Evolutionary conservation across 2,329 filamentous ascomycete genomes (phyloP).

Genomic region (Beauveria varroae): DNA sequence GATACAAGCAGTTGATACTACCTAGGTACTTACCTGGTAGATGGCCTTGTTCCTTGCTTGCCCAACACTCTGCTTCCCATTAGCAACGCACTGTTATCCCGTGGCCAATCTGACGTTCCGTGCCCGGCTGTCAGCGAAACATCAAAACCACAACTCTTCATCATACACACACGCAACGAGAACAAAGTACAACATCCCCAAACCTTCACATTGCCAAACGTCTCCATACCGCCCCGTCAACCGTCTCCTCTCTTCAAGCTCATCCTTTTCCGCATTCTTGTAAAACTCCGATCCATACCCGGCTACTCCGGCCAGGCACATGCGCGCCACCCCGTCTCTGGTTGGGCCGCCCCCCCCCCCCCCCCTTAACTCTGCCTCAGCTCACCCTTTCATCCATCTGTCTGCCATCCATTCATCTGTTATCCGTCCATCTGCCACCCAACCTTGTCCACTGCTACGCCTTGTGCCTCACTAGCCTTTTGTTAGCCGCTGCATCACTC

Average conservation of each 20-base stretch:
- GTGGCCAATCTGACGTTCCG: too few relatives aligned
- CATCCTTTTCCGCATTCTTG: not conserved
- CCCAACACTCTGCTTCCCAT: not conserved
- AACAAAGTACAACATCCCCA: too few relatives aligned
- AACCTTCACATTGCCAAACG: too few relatives aligned
- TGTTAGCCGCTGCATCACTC: not conserved
- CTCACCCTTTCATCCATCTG: not conserved
- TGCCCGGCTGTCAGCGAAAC: too few relatives aligned
- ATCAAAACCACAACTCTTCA: too few relatives aligned
- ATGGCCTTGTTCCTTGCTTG: not conserved
- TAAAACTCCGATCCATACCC: not conserved
- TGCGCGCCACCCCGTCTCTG: constrained; percentile 1
- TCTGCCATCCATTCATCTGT: not conserved
- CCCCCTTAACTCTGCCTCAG: not conserved
- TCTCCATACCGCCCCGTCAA: too few relatives aligned
- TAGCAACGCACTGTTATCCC: not conserved
- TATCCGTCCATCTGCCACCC: not conserved
- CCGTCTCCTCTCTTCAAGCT: not conserved
- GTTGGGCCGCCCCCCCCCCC: not conserved
- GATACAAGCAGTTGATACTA: too few relatives aligned
- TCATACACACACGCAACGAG: too few relatives aligned
- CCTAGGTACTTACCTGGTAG: too few relatives aligned
- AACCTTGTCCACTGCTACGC: not conserved
- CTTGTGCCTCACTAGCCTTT: not conserved
- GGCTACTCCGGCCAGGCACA: not conserved